Evolutionary conservation across 768 basidiomycete species (phyloP), one percentile per base, ranked within the genome.

Genomic region (Leucosporidium yakuticum): DNA sequence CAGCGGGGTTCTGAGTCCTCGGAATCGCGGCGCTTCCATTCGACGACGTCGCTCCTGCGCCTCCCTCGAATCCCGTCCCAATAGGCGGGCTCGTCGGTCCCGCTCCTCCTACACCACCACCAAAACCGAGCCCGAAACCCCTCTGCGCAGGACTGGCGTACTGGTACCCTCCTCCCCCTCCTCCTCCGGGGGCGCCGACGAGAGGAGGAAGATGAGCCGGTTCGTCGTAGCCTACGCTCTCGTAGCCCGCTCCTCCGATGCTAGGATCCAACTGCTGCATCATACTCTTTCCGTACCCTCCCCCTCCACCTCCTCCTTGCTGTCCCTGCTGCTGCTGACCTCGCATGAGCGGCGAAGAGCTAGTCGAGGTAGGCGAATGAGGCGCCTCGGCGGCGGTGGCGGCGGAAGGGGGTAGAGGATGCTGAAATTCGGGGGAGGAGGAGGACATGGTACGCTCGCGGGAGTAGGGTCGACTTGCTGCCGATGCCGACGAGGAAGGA

Each of bases 1-100:
- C 73, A 11, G 73, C 69, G 11, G 73, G 73, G 44, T 70, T 73
- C 57, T 66, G 64, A 27, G 57, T 67, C 27, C 71, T 55, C 49
- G 67, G 47, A 34, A 39, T 53, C 48, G 25, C 62, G 17, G 29
- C 36, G 31, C 32, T 34, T 44, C 39, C 39, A 15, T 44, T 44
- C 8, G 6, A 6, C 34, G 6, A 5, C 12, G 6, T 12, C 34
- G 34, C 34, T 36, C 8, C 6, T 15, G 39, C 2, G 11, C 39
- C 39, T 44, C 8, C 39, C 14, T 44, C 39, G 14, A 44, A 44
- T 15, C 8, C 39, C 2, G 11, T 12, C 34, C 34, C 39, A 9
- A 60, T 23, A 44, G 58, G 31, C n/a, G 67, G 62, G 4, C 49
- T 32, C 12, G 59, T 47, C 44, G 59, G 59, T 23, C 50, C 50